Evolutionary conservation across 2,329 filamentous ascomycete species (phyloP).

Genomic region (Trichoderma guizhouense): DNA sequence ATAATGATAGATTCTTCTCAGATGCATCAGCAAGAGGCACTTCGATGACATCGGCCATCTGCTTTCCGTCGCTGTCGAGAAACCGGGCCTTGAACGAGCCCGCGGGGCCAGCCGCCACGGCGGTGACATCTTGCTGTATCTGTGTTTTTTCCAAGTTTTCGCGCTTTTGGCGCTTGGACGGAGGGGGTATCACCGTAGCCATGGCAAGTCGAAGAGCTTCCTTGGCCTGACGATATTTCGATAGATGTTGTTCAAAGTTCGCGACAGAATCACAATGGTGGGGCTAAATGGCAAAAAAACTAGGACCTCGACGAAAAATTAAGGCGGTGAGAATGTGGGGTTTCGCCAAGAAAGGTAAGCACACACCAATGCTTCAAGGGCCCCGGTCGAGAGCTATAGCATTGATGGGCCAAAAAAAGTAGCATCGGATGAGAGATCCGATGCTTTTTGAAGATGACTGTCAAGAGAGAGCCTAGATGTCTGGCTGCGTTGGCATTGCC

Average conservation of each 20-base stretch:
- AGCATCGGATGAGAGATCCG: neutral
- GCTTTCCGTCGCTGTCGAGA: slow-evolving; percentile 72
- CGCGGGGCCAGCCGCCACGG: slow-evolving; percentile 63
- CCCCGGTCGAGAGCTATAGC: neutral
- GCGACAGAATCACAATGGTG: slow-evolving; percentile 18
- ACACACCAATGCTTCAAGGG: neutral
- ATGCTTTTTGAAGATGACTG: neutral
- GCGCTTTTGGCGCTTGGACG: slow-evolving; percentile 81
- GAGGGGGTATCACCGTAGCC: slow-evolving; percentile 79
- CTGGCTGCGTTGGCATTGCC: slow-evolving; percentile 18
- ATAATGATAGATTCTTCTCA: slow-evolving; percentile 82
- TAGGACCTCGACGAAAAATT: slow-evolving; percentile 23
- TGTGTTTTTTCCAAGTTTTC: slow-evolving; percentile 68
- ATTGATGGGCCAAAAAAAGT: slow-evolving; percentile 5
- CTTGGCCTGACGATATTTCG: neutral
- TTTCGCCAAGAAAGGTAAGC: slow-evolving; percentile 7
- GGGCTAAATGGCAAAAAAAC: slow-evolving; percentile 23
- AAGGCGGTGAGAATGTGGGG: slow-evolving; percentile 27
- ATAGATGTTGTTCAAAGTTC: slow-evolving; percentile 19
- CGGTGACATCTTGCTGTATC: slow-evolving; percentile 70
- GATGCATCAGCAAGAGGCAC: slow-evolving; percentile 81
- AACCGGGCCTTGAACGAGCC: slow-evolving; percentile 86
- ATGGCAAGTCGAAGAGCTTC: slow-evolving; percentile 43
- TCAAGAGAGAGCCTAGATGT: neutral
- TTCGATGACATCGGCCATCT: slow-evolving; percentile 66